Evolutionary conservation across 2,329 filamentous ascomycete genomes (phyloP), one percentile per base, ranked within the genome.

Genomic region (Apiospora hydei): DNA sequence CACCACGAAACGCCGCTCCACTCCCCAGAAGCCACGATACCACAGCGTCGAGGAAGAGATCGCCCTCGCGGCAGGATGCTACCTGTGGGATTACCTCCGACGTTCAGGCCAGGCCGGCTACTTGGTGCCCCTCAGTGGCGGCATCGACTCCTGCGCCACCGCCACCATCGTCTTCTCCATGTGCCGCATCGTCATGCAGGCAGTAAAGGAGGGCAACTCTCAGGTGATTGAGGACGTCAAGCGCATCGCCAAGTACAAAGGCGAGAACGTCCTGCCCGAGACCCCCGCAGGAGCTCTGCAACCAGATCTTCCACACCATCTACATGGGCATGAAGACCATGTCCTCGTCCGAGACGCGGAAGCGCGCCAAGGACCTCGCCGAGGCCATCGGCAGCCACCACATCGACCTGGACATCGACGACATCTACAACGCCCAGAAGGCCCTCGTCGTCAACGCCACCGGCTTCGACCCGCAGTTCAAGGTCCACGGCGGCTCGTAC

Each of bases 351-450:
- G 92, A 94, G 74, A 95, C 93, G 0, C 84, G 93, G 13, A 84
- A 86, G 67, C 85, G 94, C 41, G 92, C 94, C 1, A 88, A 88
- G 77, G 85, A 88, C 0, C 85, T 96, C 0, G 80, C 87, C 5
- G 77, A 84, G 4, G 85, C 84, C 5, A 94, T 96, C 70, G 93
- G 93, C 3, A 85, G 88, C 21, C 91, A 94, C 77, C 94, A 96
- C 78, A 85, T 89, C 4, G 88, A 95, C 77, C 84, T 94, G 64
- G 89, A 94, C 77, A 94, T 96, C 71, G 94, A 96, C 78, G 85
- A 86, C 1, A 86, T 91, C 11, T 90, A 91, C 73, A 84, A 88
- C 26, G 88, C 91, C 0, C 83, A 91, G 69, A 89, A 88, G 75
- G 86, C 85, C 61, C 82, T 94, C 0, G 85, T 94, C 71, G 85